A percentile compares a stretch with the other conserved stretches of the same genome.
phyloP scores from a whole-genome alignment of 768 basidiomycete species.

The Lyophyllum decastes region DNA sequence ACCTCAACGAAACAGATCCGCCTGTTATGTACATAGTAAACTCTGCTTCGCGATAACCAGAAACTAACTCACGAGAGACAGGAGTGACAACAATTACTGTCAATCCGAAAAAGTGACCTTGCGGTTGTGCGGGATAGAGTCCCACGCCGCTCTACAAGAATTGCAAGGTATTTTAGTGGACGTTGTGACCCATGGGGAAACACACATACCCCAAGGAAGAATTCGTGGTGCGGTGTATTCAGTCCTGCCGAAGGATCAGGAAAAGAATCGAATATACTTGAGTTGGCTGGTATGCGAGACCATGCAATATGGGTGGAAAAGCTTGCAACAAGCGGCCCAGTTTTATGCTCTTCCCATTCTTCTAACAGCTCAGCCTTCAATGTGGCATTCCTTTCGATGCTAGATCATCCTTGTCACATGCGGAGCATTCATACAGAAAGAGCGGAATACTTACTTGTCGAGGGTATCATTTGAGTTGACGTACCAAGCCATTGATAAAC shows the following conservation, averaged over 20 bases:
- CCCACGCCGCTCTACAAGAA: too few species aligned
- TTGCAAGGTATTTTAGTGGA: too few species aligned
- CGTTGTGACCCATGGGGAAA: not conserved
- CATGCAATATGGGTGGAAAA: conserved; percentile 22
- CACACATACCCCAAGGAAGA: not conserved
- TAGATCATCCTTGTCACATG: not conserved
- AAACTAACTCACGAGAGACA: too few species aligned
- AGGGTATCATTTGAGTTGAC: conserved; percentile 28
- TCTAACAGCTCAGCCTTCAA: conserved; percentile 15
- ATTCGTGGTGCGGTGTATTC: conserved; percentile 19
- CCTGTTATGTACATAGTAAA: conserved; percentile 11
- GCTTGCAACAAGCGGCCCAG: conserved; percentile 22
- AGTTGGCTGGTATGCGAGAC: conserved; percentile 19
- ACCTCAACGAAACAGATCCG: conserved; percentile 30
- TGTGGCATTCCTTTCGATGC: conserved; percentile 9
- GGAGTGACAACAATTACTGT: too few species aligned
- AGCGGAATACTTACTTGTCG: conserved; percentile 10
- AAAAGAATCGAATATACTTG: conserved; percentile 11
- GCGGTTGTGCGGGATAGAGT: too few species aligned
- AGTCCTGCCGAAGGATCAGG: conserved; percentile 29
- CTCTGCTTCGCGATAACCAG: too few species aligned
- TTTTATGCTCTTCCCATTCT: conserved; percentile 18
- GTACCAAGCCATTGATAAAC: conserved; percentile 19
- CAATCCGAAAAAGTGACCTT: too few species aligned
- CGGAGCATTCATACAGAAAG: not conserved